Percentiles rank a stretch among this genome's conserved stretches.
Evolutionary conservation across 306 rosid genomes (phyloP).

Genomic region (Fragaria nilgerrensis): DNA sequence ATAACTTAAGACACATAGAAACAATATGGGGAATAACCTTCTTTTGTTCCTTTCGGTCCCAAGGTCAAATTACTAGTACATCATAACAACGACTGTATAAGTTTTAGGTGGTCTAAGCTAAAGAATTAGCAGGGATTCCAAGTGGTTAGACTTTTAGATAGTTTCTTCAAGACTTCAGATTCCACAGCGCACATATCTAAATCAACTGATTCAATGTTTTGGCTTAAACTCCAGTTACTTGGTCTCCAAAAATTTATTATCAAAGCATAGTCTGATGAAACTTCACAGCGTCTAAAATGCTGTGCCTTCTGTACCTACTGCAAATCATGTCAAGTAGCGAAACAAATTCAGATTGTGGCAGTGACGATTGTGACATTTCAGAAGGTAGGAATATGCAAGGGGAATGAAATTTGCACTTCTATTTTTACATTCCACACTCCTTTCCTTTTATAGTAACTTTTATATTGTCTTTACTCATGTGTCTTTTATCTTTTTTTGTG

Average conservation of each 20-base stretch:
- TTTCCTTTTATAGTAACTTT: no score
- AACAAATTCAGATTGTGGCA: no score
- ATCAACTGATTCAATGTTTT: not conserved
- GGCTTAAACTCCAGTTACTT: not conserved
- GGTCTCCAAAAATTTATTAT: not conserved
- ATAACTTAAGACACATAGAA: not conserved
- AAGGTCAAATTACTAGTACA: no score
- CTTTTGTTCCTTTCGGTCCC: no score
- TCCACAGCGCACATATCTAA: not conserved
- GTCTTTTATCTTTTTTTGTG: no score
- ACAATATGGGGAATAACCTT: not conserved
- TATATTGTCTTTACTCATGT: no score
- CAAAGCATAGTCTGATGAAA: not conserved
- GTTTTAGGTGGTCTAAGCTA: not conserved
- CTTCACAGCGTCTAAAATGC: not conserved
- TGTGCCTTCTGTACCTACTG: not conserved
- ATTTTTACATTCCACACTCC: no score
- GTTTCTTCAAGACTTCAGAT: not conserved
- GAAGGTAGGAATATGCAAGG: no score
- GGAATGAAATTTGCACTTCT: no score
- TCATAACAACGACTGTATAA: not conserved
- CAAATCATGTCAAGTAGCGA: not conserved
- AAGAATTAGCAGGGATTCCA: not conserved
- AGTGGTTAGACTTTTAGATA: not conserved
- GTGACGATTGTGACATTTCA: no score